Conservation (phyloP, 2,329 filamentous ascomycete species). For the Harringtonia aguacate region DNA sequence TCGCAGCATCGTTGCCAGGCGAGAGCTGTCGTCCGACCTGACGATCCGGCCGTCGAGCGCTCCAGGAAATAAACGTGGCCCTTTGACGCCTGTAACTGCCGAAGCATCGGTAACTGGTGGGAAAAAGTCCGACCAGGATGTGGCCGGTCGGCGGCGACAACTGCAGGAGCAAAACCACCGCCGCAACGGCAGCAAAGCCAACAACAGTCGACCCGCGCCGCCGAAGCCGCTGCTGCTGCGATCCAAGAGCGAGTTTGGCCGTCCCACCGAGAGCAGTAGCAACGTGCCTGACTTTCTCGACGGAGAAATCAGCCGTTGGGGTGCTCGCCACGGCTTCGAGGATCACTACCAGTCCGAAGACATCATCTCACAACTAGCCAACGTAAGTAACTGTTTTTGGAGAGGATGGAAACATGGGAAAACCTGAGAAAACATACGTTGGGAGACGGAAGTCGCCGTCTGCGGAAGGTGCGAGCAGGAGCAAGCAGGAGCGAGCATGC, state of each 20-base stretch:
- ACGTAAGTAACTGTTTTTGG: constrained; percentile 49
- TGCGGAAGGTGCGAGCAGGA: no score
- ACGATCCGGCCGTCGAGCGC: constrained; percentile 33
- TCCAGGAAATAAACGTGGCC: constrained; percentile 27
- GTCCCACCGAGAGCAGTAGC: constrained; percentile 20
- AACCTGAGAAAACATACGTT: no score
- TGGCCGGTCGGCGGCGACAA: neutral
- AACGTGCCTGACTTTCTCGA: constrained; percentile 18
- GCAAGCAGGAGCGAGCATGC: no score
- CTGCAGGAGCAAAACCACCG: neutral
- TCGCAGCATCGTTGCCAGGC: neutral
- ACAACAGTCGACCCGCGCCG: constrained; percentile 9
- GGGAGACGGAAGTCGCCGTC: no score
- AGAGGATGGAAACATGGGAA: no score
- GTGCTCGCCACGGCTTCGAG: constrained; percentile 77
- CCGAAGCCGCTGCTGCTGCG: constrained; percentile 41
- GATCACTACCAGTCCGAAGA: constrained; percentile 86
- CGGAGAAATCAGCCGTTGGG: constrained; percentile 30
- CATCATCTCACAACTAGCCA: constrained; percentile 74
- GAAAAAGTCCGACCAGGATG: constrained; percentile 17
- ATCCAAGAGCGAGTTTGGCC: constrained; percentile 45
- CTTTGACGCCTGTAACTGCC: neutral
- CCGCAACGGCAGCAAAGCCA: constrained; percentile 1
- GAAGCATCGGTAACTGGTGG: constrained; percentile 3
- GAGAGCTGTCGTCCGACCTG: neutral